phyloP scores from a whole-genome alignment of 495 filamentous ascomycete species.

The Xanthoparmelia taractica region DNA sequence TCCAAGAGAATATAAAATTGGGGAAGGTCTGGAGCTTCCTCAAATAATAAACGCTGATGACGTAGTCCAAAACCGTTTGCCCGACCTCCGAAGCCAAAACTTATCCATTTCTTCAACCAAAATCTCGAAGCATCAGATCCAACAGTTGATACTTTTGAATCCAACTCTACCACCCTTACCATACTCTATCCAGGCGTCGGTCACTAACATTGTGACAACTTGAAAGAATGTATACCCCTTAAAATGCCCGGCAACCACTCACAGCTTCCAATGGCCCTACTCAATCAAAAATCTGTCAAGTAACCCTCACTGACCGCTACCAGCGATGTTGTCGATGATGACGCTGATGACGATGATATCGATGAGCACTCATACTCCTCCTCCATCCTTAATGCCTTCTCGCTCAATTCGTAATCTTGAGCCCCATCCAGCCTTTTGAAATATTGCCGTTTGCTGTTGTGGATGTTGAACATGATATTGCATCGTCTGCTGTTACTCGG shows the following conservation, averaged over 20 bases:
- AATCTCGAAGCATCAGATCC: too few relatives aligned
- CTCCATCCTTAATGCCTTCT: neutral
- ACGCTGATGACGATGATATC: too few relatives aligned
- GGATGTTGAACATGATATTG: neutral
- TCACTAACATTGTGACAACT: neutral
- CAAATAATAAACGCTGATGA: neutral
- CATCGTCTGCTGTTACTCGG: neutral
- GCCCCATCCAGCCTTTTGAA: neutral
- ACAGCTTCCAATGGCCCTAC: neutral
- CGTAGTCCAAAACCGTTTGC: neutral
- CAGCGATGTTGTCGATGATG: neutral
- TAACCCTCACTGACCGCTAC: neutral
- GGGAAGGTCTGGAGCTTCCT: neutral
- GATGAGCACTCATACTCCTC: neutral
- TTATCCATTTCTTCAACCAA: neutral
- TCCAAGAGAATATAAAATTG: neutral
- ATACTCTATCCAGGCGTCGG: neutral
- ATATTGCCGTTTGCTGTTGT: neutral
- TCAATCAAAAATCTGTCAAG: neutral
- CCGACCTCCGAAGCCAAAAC: neutral
- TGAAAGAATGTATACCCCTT: neutral
- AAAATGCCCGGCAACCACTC: neutral
- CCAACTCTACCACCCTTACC: neutral
- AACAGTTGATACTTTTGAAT: neutral
- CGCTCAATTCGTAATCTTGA: neutral